Percentiles rank a stretch among this genome's conserved stretches.
These are phyloP conservation scores for Talaromyces sp. DNA, from an alignment of 2,329 filamentous ascomycete genomes.

Conservation along the genomic window DNA sequence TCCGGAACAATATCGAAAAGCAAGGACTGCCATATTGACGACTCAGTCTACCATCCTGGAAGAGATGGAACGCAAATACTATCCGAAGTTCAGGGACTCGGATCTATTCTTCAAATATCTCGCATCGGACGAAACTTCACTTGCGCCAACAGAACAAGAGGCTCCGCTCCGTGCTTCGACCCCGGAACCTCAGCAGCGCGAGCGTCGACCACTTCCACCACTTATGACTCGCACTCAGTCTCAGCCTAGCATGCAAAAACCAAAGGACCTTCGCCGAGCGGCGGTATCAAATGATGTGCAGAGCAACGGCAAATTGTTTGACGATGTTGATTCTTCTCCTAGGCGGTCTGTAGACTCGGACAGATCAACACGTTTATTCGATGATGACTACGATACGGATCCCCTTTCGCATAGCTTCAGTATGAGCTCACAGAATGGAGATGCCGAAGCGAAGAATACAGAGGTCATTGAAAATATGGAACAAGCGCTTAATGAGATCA, in stretches of 20 bases:
- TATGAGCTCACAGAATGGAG: conserved; percentile 59
- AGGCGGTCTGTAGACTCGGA: conserved; percentile 71
- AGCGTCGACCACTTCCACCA: conserved; percentile 41
- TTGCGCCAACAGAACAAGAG: conserved; percentile 32
- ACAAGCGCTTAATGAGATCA: conserved; percentile 83
- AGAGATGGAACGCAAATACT: conserved; percentile 76
- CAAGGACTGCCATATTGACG: conserved; percentile 74
- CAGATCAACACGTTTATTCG: conserved; percentile 63
- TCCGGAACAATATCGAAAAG: conserved; percentile 75
- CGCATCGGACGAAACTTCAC: conserved; percentile 70
- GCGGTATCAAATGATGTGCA: conserved; percentile 60
- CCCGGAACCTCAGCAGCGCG: conserved; percentile 29
- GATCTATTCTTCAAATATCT: conserved; percentile 96
- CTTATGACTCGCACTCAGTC: conserved; percentile 49
- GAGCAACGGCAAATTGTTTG: conserved; percentile 44
- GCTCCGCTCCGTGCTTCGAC: conserved; percentile 22
- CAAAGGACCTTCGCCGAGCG: conserved; percentile 56
- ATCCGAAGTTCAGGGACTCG: conserved; percentile 82
- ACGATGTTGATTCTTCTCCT: conserved; percentile 42
- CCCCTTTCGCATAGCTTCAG: conserved; percentile 76
- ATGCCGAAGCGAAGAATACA: conserved; percentile 59
- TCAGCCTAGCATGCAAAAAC: conserved; percentile 39
- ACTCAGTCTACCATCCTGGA: conserved; percentile 81
- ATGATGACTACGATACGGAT: conserved; percentile 72
- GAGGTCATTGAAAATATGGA: conserved; percentile 91